Percentiles rank a stretch among this genome's conserved stretches.
Evolutionary conservation across 163 green algal genomes (phyloP).

Genomic region (Trebouxiophyceae sp.): DNA sequence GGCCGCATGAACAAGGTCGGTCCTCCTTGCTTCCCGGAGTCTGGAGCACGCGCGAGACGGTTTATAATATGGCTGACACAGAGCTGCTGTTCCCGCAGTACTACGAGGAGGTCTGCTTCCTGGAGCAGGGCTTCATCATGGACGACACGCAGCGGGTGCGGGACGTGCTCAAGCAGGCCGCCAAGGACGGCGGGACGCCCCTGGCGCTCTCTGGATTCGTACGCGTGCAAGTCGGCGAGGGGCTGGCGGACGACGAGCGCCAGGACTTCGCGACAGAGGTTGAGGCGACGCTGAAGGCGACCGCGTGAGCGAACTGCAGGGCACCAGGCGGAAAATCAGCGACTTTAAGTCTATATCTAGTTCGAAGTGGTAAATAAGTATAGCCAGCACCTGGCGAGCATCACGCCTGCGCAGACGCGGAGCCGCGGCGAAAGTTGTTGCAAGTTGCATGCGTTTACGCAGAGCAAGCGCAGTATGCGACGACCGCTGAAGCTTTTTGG

Average conservation of each 20-base stretch:
- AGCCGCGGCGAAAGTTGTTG: too few species aligned
- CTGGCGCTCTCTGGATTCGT: conserved; percentile 35
- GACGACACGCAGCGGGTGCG: conserved; percentile 37
- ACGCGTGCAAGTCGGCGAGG: conserved; percentile 58
- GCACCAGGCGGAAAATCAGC: too few species aligned
- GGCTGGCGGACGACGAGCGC: conserved; percentile 32
- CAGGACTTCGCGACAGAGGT: conserved; percentile 63
- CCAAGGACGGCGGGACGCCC: conserved; percentile 20
- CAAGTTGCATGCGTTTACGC: too few species aligned
- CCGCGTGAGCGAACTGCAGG: too few species aligned
- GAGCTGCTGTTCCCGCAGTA: conserved; percentile 24
- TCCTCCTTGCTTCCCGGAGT: background rate
- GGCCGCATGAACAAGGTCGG: conserved; percentile 40
- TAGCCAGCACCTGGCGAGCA: too few species aligned
- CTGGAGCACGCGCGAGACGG: too few species aligned
- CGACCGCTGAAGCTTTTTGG: too few species aligned
- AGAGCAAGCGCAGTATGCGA: too few species aligned
- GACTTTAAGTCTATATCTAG: too few species aligned
- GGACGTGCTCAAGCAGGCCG: conserved; percentile 7
- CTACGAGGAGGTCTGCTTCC: conserved; percentile 55
- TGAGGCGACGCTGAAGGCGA: conserved; percentile 23
- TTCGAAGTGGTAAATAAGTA: too few species aligned
- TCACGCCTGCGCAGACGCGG: too few species aligned
- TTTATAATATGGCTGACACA: too few species aligned
- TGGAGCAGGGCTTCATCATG: conserved; percentile 57